Evolutionary conservation across 2,329 filamentous ascomycete species (phyloP).

Genomic region (Scleromitrula shiraiana): DNA sequence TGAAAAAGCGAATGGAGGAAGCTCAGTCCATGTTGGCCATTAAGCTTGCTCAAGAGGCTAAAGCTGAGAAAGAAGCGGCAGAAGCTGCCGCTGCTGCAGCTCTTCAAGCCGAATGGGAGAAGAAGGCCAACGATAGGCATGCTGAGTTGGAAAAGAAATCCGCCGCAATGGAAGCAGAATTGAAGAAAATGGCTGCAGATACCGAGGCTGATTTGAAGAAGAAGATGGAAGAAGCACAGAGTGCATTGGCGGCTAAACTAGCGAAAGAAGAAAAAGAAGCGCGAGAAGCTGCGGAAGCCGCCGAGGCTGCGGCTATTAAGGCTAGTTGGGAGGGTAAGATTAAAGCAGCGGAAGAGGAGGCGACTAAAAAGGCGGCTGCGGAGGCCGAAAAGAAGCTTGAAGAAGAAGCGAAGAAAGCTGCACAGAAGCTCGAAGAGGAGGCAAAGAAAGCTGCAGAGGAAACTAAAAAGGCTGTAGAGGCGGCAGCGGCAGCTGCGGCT

Average conservation of each 20-base stretch:
- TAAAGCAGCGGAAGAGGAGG: conserved; percentile 18
- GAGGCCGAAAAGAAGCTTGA: conserved; percentile 25
- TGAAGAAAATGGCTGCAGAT: conserved; percentile 30
- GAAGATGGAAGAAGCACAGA: conserved; percentile 10
- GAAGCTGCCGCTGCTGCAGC: conserved; percentile 5
- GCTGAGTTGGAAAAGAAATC: conserved; percentile 29
- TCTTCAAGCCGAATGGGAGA: conserved; percentile 14
- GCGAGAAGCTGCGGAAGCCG: conserved; percentile 23
- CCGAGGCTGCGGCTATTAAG: conserved; percentile 35
- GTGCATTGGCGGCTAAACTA: conserved; percentile 4
- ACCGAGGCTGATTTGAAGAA: conserved; percentile 9
- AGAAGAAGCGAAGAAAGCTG: conserved; percentile 37
- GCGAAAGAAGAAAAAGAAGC: conserved; percentile 26
- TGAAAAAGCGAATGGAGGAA: conserved; percentile 18
- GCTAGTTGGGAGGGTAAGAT: conserved; percentile 40
- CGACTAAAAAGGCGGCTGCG: conserved; percentile 21
- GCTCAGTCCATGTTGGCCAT: conserved; percentile 6
- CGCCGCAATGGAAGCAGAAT: conserved; percentile 29
- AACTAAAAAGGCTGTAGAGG: conserved; percentile 31
- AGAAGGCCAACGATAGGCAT: conserved; percentile 18
- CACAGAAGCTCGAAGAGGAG: no score
- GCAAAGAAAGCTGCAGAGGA: conserved; percentile 42
- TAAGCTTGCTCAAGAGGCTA: conserved; percentile 12
- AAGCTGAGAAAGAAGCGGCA: conserved; percentile 14
- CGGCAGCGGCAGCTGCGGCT: conserved; percentile 31